Base-by-base conservation (phyloP, 2,329 filamentous ascomycete genomes). In the Aspergillus nomiae region DNA sequence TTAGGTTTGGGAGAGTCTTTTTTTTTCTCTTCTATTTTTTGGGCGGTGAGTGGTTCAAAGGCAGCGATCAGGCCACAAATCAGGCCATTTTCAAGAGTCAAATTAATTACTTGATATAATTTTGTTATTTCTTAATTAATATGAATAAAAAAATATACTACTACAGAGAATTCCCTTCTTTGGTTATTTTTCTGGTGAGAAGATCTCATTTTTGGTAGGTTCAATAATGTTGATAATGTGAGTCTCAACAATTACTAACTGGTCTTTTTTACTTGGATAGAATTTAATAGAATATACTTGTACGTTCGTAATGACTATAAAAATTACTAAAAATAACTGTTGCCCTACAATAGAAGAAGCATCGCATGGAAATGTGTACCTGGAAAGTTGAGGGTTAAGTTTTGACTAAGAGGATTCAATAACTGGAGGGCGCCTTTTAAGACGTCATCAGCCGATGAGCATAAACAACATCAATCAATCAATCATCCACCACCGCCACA, bases 21-120 rank as follows among this genome's bases (percentile, higher is more conserved):
- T 59, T 54, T 63, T 59, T 63, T 55, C 53, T 50, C 54, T 26
- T 12, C n/a, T 56, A 4, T 63, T 62, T 60, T 48, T 26, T 59
- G 56, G 67, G 67, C 63, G 67, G 69, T 70, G 67, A 71, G 63
- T 59, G 59, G 36, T 59, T 55, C 59, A 60, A 36, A 48, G 62
- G 43, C 58, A 60, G 54, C 46, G 56, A 66, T 67, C 66, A 68
- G 64, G 60, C 66, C 66, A 68, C 57, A 26, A 46, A 66, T 67
- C 66, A 68, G 65, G 53, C 66, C 67, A 68, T 67, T n/a, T n/a
- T 45, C 48, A 5, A 28, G 26, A 51, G 45, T 28, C 46, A 50
- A n/a, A 50, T 32, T 30, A 51, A 28, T 51, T 30, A 50, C 50
- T 26, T 59, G 24, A 45, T 54, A 24, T 53, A n/a, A 7, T n/a